Evolutionary conservation across 164 flowering plant species (phyloP).

Genomic region (Tetracentron sinense): DNA sequence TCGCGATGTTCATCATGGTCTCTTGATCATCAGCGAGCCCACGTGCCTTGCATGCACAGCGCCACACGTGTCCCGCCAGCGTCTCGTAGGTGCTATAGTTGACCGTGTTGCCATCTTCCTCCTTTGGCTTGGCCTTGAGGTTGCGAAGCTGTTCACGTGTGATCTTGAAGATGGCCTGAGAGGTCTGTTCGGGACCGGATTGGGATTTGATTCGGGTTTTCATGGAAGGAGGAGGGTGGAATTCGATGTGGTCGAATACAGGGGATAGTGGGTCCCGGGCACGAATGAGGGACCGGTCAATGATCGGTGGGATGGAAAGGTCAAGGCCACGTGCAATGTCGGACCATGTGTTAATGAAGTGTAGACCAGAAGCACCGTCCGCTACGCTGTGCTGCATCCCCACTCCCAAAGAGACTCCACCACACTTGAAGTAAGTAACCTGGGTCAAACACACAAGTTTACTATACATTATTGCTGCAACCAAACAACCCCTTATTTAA

Average conservation of each 20-base stretch:
- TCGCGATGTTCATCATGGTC: conserved; percentile 42
- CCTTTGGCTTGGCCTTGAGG: no score
- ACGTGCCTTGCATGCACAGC: no score
- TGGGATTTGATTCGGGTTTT: conserved; percentile 18
- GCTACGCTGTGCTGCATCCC: conserved; percentile 76
- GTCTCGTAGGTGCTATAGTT: conserved; percentile 47
- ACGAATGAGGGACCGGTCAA: conserved; percentile 58
- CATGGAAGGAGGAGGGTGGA: conserved; percentile 43
- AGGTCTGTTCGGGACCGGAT: conserved; percentile 6
- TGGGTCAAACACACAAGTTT: no score
- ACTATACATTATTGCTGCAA: no score
- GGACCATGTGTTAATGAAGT: no score
- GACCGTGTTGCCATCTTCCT: conserved; percentile 23
- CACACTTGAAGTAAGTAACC: no score
- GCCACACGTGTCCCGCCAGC: conserved; percentile 52
- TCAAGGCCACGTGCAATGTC: conserved; percentile 59
- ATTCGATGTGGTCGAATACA: conserved; percentile 56
- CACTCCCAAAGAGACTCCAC: conserved; percentile 68
- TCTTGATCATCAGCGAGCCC: conserved; percentile 37
- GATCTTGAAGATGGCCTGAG: conserved; percentile 41
- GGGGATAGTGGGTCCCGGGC: conserved; percentile 65
- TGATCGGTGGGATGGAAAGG: conserved; percentile 43
- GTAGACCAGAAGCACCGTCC: conserved; percentile 66
- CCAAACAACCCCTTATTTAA: no score
- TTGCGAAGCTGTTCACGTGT: conserved; percentile 36